These are phyloP conservation scores for Alternaria tenuissima DNA, from an alignment of 2,329 filamentous ascomycete species.

Conservation along the genomic window DNA sequence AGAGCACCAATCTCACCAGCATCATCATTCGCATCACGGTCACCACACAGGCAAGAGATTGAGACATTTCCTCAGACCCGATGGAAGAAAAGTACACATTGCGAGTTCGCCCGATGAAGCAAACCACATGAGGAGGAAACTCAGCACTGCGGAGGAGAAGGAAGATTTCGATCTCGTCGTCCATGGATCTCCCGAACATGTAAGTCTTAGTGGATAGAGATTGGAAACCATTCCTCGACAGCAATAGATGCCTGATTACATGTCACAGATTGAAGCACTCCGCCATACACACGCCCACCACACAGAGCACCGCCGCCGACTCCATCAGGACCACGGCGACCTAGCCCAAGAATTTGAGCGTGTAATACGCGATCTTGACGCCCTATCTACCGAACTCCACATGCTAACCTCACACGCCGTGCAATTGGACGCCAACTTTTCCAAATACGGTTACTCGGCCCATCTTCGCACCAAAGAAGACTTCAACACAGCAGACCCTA, in stretches of 20 bases:
- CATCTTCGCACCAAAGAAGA: slow-evolving; percentile 57
- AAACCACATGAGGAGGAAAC: slow-evolving; percentile 56
- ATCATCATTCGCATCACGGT: slow-evolving; percentile 32
- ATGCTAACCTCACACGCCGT: slow-evolving; percentile 63
- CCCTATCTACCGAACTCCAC: slow-evolving; percentile 63
- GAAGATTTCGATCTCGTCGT: slow-evolving; percentile 65
- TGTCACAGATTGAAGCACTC: slow-evolving; percentile 55
- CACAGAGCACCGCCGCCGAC: slow-evolving; percentile 55
- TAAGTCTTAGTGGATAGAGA: slow-evolving; percentile 20
- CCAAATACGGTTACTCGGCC: slow-evolving; percentile 69
- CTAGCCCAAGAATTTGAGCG: slow-evolving; percentile 66
- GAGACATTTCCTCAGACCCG: slow-evolving; percentile 63
- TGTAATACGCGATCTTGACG: slow-evolving; percentile 62
- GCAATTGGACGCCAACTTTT: slow-evolving; percentile 67
- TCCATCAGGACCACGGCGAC: slow-evolving; percentile 60
- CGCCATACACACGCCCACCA: slow-evolving; percentile 63
- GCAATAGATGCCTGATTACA: background rate
- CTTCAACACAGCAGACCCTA: slow-evolving; percentile 6
- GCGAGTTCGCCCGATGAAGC: slow-evolving; percentile 65
- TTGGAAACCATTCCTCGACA: background rate
- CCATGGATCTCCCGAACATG: slow-evolving; percentile 63
- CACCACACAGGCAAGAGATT: slow-evolving; percentile 53
- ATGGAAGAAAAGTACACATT: slow-evolving; percentile 65
- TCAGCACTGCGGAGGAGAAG: slow-evolving; percentile 48
- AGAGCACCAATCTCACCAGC: slow-evolving; percentile 2